Base-by-base conservation (phyloP, 768 basidiomycete genomes). In the Boletus pseudopeckii region DNA sequence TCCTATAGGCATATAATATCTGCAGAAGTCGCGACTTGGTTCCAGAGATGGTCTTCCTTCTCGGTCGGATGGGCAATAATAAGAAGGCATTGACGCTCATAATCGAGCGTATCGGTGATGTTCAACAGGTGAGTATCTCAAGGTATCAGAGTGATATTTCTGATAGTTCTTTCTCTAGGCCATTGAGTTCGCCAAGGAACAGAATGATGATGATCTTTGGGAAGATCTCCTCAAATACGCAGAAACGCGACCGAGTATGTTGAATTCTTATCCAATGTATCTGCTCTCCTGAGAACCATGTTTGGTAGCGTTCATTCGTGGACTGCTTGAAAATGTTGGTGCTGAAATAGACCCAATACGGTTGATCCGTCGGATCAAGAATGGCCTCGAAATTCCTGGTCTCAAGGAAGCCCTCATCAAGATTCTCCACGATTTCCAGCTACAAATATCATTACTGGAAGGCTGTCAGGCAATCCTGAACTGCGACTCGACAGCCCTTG, bases 151-250 rank as follows among this genome's bases (percentile, higher is more conserved):
- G n/a, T 37, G 17, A 7, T 40, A 1, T 30, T 11, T 42, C 43
- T 60, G 18, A 65, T 45, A 33, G 2, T 14, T 18, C 30, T 9
- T 33, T 20, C 33, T 36, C 1, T 41, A 93, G 92, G 93, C 96
- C 4, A 98, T 99, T 63, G 96, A 98, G 54, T 99, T 99, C 58
- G 96, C 95, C 3, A 96, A 95, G 64, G 94, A 98, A 68, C 96
- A 98, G 69, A 88, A 86, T 48, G 97, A 98, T 58, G 88, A 94
- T 56, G 97, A 98, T 67, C 81, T 99, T 0, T 99, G 96, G 97
- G 96, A 98, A 63, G 96, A 98, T 66, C 78, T 99, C 9, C 74
- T 99, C 26, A 85, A 80, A 55, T 98, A 98, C 63, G 96, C 95
- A 0, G 97, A 98, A 70, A 95, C 90, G 11, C 77, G 93, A 53